Base-by-base conservation (phyloP, 139 green algal species). In the Ostreobium quekettii region DNA sequence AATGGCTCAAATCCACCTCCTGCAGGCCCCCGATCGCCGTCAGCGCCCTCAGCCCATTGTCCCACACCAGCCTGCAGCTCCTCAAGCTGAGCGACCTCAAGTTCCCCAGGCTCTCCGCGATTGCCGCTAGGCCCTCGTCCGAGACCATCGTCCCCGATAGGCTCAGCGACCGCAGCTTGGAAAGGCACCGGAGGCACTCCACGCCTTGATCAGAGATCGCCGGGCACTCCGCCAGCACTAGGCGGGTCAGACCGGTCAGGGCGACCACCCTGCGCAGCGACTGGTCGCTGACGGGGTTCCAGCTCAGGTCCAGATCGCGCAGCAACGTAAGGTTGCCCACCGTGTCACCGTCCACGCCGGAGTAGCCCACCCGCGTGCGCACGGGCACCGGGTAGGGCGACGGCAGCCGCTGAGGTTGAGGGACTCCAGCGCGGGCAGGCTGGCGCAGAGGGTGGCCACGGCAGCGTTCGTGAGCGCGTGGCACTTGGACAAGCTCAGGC, bases 261-360 rank as follows among this genome's bases (percentile, higher is more conserved):
- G 29, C 6, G 24, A 30, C 8, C 8, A 68, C 35, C 33, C 22
- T 31, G 19, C 32, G 3, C 30, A 68, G 28, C 8, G 61, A 68
- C 4, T 8, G 4, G 42, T 68, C 61, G 61, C 30, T 57, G 8
- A 68, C 61, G 35, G 61, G 61, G 35, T 68, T 68, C 61, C 61
- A 68, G 19, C 36, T 48, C 61, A 68, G 32, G 5, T 57, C 6
- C 61, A 68, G n/a, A 15, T 8, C 4, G 3, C 53, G 49, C 30
- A 68, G 61, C 8, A 19, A 7, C 28, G 31, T 53, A 5, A 68
- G 36, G 26, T 38, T 38, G 19, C 11, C 6, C 35, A 68, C 4
- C 3, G 61, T 68, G 30, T 53, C 61, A 22, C 61, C 61, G 35
- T 56, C 53, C 8, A 68, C 61, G 5, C 61, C 61, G 22, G 61